These are phyloP conservation scores for Polychytrium aggregatum DNA, from an alignment of 192 early-diverging fungal species.

Conservation along the genomic window DNA sequence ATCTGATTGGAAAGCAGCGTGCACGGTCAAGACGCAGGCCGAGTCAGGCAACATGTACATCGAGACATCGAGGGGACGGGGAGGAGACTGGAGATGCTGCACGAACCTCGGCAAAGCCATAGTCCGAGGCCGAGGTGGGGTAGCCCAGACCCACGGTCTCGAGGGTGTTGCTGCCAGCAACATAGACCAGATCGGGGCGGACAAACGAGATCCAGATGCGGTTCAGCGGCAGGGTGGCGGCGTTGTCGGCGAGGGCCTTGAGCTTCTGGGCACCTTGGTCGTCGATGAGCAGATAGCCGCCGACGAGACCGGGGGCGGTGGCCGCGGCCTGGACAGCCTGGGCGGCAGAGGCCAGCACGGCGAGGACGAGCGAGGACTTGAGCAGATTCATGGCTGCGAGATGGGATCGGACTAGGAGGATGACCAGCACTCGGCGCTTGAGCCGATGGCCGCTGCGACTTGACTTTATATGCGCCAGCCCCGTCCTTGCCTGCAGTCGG, in stretches of 20 bases:
- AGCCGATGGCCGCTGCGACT: no score
- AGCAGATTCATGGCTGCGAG: no score
- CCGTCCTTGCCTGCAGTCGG: no score
- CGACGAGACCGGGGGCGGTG: not conserved
- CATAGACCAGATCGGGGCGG: slow-evolving; percentile 9
- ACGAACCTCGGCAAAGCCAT: slow-evolving; percentile 7
- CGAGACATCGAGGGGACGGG: no score
- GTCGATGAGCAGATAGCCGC: not conserved
- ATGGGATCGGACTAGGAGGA: no score
- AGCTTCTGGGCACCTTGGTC: slow-evolving; percentile 3
- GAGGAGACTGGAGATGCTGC: not conserved
- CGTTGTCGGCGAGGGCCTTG: slow-evolving; percentile 2
- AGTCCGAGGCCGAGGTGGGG: not conserved
- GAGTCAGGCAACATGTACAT: no score
- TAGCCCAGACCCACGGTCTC: slow-evolving; percentile 3
- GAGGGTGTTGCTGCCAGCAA: slow-evolving; percentile 3
- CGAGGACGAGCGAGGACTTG: slow-evolving; percentile 3
- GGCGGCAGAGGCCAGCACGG: not conserved
- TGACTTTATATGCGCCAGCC: no score
- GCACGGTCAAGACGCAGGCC: no score
- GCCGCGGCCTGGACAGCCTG: not conserved
- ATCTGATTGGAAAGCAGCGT: no score
- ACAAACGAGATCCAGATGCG: slow-evolving; percentile 5
- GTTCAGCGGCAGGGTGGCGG: slow-evolving; percentile 7
- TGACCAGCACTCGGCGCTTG: no score